Evolutionary conservation across 202 grass and related monocot genomes (phyloP), one percentile per base, ranked within the genome.

Genomic region (Schoenoplectus triqueter): DNA sequence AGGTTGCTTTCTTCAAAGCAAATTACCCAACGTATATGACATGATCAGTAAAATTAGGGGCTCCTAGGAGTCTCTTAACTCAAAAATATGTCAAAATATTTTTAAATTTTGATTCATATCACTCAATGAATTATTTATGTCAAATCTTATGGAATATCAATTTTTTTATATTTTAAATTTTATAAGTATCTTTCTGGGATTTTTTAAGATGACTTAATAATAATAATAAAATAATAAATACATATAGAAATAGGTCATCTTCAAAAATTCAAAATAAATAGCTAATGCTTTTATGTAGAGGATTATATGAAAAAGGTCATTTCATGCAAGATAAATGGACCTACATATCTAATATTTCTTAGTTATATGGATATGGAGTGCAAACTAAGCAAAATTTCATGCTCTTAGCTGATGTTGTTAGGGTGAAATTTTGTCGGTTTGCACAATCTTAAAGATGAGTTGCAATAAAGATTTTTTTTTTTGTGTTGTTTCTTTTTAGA

Each of bases 291-390:
- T 80, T 69, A 56, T 60, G 64, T 13, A 14, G 18, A 1, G 61
- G 10, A 70, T 67, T 70, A 57, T 70, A 83, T 55, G 81, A 83
- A 83, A 78, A 61, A 50, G 18, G 4, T 55, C 65, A 83, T 44
- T 57, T 69, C 31, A 48, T 81, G 31, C 65, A 47, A 41, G 15
- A 66, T 83, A 44, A 7, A 69, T 44, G 66, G 65, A 83, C 64
- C 64, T 55, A 83, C 49, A 69, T 83, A 55, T 69, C 81, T 56
- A 83, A 71, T 81, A 46, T 83, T 31, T 83, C 18, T 83, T 83
- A 39, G 21, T 83, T 83, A 20, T 68, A 54, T 70, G 64, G n/a
- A 49, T 83, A 39, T 83, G 67, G 81, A 83, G 81, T 83, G 46
- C 50, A 55, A 83, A 70, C 31, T 69, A 83, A 83, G 81, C 64